phyloP scores from a whole-genome alignment of 768 basidiomycete species.

The Kockovaella imperatae region DNA sequence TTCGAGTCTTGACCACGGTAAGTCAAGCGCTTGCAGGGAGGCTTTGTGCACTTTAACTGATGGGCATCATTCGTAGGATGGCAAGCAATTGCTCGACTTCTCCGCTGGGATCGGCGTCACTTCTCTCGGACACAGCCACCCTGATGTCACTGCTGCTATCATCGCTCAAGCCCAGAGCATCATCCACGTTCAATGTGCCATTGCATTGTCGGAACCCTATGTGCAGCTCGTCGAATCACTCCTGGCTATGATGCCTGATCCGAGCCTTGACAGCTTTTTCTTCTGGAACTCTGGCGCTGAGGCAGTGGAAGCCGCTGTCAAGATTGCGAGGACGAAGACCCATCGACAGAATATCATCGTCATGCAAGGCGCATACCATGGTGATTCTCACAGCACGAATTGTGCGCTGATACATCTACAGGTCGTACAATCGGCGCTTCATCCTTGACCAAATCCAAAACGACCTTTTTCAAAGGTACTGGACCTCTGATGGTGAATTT shows the following conservation, averaged over 20 bases:
- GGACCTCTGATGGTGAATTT: conserved; percentile 70
- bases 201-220: conserved; percentile 78
- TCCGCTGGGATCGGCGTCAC: conserved; percentile 75
- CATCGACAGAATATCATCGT: conserved; percentile 77
- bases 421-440: conserved; percentile 84
- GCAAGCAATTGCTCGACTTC: conserved; percentile 69
- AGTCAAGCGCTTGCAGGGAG: not conserved
- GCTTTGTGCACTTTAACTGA: conserved; percentile 39
- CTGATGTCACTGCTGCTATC: conserved; percentile 36
- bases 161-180: conserved; percentile 37
- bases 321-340: conserved; percentile 74
- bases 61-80: conserved; percentile 52
- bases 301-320: conserved; percentile 80
- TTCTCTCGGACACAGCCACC: conserved; percentile 55
- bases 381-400: no score
- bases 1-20: conserved; percentile 53
- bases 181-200: conserved; percentile 53
- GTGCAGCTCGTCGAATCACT: conserved; percentile 76
- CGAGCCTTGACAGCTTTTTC: conserved; percentile 88
- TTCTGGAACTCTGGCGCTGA: conserved; percentile 95
- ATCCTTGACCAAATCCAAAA: conserved; percentile 88
- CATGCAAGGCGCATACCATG: conserved; percentile 90
- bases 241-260: conserved; percentile 79
- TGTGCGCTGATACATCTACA: no score
- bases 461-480: conserved; percentile 71